A percentile compares a stretch with the other conserved stretches of the same genome.
Conservation (phyloP, 2,329 filamentous ascomycete species). For the Zarea fungicola region DNA sequence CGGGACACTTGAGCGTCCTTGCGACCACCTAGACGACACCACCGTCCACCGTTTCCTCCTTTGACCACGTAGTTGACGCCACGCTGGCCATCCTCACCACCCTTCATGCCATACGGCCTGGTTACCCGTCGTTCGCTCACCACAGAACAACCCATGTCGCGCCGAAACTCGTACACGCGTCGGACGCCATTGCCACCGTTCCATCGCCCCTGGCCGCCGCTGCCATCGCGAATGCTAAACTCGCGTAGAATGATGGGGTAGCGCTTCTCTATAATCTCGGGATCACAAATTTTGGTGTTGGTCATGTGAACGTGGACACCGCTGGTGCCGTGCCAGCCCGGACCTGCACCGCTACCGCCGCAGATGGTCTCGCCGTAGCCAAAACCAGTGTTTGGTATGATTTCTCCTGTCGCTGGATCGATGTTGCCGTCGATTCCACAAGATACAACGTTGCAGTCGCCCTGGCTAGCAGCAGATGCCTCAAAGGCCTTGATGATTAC, state of each 20-base stretch:
- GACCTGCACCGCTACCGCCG: constrained; percentile 69
- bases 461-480: constrained; percentile 73
- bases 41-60: too few relatives aligned
- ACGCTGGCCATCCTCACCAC: constrained; percentile 62
- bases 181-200: constrained; percentile 71
- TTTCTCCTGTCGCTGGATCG: constrained; percentile 46
- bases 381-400: constrained; percentile 56
- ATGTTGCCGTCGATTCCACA: constrained; percentile 76
- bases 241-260: constrained; percentile 64
- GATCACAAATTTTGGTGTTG: constrained; percentile 77
- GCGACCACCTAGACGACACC: too few relatives aligned
- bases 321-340: constrained; percentile 65
- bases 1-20: too few relatives aligned
- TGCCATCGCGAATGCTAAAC: constrained; percentile 60
- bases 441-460: constrained; percentile 79
- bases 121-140: constrained; percentile 69
- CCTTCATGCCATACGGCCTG: constrained; percentile 68
- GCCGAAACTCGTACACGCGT: constrained; percentile 74
- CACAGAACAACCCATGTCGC: constrained; percentile 73
- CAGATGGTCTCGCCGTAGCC: constrained; percentile 86
- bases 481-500: constrained; percentile 76
- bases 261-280: constrained; percentile 71
- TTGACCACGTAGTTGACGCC: constrained; percentile 56
- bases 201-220: constrained; percentile 60
- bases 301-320: constrained; percentile 85